A percentile compares a stretch with the other conserved stretches of the same genome.
Evolutionary conservation across 768 basidiomycete species (phyloP).

Genomic region (Russula olivacea): DNA sequence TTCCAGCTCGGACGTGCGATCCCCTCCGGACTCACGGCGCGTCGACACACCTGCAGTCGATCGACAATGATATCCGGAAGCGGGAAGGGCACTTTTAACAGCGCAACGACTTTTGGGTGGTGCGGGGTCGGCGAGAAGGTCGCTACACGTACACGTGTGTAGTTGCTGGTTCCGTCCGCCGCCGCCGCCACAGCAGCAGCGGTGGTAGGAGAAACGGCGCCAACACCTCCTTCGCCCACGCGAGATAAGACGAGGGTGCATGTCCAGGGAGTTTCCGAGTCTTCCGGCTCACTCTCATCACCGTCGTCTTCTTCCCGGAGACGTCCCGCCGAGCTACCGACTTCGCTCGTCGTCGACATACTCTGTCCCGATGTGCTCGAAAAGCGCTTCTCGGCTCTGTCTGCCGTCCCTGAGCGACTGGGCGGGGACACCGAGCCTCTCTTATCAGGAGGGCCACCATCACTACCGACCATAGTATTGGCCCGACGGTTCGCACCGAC

Average conservation of each 20-base stretch:
- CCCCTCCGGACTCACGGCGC: constrained; percentile 38
- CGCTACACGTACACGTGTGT: constrained; percentile 58
- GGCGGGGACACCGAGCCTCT: constrained; percentile 7
- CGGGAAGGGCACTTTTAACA: constrained; percentile 87
- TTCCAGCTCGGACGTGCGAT: constrained; percentile 28
- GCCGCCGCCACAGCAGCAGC: constrained; percentile 1
- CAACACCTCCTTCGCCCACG: constrained; percentile 25
- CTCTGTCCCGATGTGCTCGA: constrained; percentile 19
- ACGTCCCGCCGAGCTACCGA: constrained; percentile 6
- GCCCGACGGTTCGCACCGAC: constrained; percentile 8
- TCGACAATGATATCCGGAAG: constrained; percentile 78
- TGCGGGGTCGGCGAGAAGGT: constrained; percentile 90
- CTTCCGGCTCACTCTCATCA: constrained; percentile 90
- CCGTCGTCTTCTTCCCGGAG: constrained; percentile 48
- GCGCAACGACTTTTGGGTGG: constrained; percentile 89
- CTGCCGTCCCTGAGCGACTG: neutral
- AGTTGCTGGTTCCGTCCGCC: neutral
- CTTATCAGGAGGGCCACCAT: neutral
- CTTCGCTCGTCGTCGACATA: constrained; percentile 17
- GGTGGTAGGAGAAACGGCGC: neutral
- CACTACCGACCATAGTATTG: neutral
- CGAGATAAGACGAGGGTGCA: constrained; percentile 71
- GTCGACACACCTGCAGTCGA: constrained; percentile 45
- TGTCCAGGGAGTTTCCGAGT: constrained; percentile 94
- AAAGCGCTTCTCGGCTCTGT: constrained; percentile 13